A percentile compares a stretch with the other conserved stretches of the same genome.
Evolutionary conservation across 2,329 filamentous ascomycete genomes (phyloP).

Genomic region (Trichoderma sp.): DNA sequence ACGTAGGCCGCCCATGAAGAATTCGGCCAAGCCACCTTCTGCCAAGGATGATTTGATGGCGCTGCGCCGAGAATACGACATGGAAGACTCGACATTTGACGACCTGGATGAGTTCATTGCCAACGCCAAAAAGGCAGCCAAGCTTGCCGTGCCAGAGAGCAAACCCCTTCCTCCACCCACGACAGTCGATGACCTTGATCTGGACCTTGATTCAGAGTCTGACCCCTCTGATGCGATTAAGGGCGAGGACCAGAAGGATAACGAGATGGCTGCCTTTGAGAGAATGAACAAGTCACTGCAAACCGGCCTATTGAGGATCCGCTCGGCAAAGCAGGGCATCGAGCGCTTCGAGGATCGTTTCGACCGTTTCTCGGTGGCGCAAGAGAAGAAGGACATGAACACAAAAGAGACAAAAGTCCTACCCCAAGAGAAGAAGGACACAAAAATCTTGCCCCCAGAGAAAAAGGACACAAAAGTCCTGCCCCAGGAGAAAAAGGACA

Average conservation of each 20-base stretch:
- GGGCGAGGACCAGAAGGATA: slow-evolving; percentile 24
- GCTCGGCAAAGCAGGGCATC: slow-evolving; percentile 55
- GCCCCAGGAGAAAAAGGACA: neutral
- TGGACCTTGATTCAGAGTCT: slow-evolving; percentile 23
- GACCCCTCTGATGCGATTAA: slow-evolving; percentile 19
- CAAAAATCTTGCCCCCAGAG: neutral
- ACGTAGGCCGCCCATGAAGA: slow-evolving; percentile 45
- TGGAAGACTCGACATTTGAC: slow-evolving; percentile 59
- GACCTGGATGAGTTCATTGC: slow-evolving; percentile 52
- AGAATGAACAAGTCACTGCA: slow-evolving; percentile 53
- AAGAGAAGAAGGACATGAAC: neutral
- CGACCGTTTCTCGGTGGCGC: slow-evolving; percentile 40
- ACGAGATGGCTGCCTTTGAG: slow-evolving; percentile 44
- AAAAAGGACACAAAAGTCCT: neutral
- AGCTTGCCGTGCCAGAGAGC: slow-evolving; percentile 27
- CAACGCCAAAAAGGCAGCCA: slow-evolving; percentile 32
- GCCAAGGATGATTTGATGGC: slow-evolving; percentile 55
- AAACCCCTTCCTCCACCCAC: slow-evolving; percentile 26
- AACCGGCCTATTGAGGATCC: slow-evolving; percentile 51
- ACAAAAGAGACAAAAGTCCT: neutral
- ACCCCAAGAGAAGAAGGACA: neutral
- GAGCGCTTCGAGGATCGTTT: slow-evolving; percentile 55
- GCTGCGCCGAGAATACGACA: slow-evolving; percentile 50
- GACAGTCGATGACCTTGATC: slow-evolving; percentile 25
- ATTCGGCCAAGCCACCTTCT: slow-evolving; percentile 52